Conservation (phyloP, 1,284 basidiomycete species). For the Heterobasidion occidentale region DNA sequence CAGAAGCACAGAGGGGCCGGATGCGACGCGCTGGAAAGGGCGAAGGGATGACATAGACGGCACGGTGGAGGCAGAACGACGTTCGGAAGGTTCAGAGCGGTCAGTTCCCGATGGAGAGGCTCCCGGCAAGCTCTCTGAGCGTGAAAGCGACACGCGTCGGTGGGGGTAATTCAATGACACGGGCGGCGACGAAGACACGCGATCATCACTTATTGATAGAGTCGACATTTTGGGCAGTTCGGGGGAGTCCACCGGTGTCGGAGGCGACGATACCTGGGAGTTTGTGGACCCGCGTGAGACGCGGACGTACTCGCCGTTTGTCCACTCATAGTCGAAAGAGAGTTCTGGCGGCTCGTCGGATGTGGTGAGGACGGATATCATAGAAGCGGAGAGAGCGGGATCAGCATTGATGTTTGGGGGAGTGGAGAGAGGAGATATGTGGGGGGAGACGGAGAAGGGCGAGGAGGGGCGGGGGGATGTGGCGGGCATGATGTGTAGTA, state of each 20-base stretch:
- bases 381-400: not conserved
- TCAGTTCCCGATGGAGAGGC: conserved; percentile 9
- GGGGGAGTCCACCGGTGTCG: conserved; percentile 25
- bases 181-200: not conserved
- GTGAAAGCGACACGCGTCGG: conserved; percentile 46
- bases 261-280: conserved; percentile 25
- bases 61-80: conserved; percentile 18
- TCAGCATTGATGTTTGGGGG: not conserved
- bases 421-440: conserved; percentile 2
- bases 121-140: conserved; percentile 53
- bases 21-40: conserved; percentile 55
- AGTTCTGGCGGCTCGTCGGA: conserved; percentile 49
- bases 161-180: conserved; percentile 13
- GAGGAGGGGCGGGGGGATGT: not conserved
- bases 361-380: not conserved
- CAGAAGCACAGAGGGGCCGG: conserved; percentile 31
- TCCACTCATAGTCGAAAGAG: conserved; percentile 61
- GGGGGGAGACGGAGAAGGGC: not conserved
- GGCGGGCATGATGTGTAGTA: not conserved
- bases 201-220: conserved; percentile 27
- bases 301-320: conserved; percentile 52
- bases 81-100: conserved; percentile 13
- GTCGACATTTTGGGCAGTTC: conserved; percentile 20
- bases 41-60: conserved; percentile 16
- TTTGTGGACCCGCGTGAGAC: conserved; percentile 32